Percentiles rank a stretch among this genome's conserved stretches.
Evolutionary conservation across 352 stramenopile species (phyloP).

Genomic region (Globisporangium cylindrosporum): DNA sequence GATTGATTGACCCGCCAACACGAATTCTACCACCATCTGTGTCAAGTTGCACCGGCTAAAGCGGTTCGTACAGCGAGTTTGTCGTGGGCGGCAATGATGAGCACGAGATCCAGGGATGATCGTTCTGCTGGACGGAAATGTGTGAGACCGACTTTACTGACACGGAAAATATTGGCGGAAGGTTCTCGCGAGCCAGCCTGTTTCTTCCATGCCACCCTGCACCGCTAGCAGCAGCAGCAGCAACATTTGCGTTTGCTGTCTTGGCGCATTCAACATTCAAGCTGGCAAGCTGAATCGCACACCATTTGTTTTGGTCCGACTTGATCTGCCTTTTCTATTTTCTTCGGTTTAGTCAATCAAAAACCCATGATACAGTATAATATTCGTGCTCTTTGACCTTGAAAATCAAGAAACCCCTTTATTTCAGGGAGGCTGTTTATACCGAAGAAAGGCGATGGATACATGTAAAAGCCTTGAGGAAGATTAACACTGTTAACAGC

Average conservation of each 20-base stretch:
- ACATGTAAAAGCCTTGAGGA: neutral
- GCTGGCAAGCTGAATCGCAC: neutral
- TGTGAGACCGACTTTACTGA: neutral
- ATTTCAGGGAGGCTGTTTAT: neutral
- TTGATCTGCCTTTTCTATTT: slow-evolving; percentile 4
- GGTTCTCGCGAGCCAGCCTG: neutral
- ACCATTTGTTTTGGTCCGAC: slow-evolving; percentile 5
- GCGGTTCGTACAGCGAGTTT: neutral
- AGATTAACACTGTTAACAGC: neutral
- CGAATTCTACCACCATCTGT: neutral
- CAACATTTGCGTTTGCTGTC: neutral
- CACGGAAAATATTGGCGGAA: slow-evolving; percentile 10
- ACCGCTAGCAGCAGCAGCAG: neutral
- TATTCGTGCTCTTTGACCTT: neutral
- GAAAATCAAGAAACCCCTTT: neutral
- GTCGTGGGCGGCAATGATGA: neutral
- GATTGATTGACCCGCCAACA: neutral
- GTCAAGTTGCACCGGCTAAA: neutral
- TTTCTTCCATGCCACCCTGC: neutral
- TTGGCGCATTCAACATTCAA: neutral
- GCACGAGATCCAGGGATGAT: neutral
- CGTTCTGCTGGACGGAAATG: neutral
- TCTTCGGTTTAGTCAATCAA: neutral
- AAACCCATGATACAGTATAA: neutral
- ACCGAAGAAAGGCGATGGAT: neutral